Conservation (phyloP, 495 filamentous ascomycete genomes). For the Aspergillus steynii region DNA sequence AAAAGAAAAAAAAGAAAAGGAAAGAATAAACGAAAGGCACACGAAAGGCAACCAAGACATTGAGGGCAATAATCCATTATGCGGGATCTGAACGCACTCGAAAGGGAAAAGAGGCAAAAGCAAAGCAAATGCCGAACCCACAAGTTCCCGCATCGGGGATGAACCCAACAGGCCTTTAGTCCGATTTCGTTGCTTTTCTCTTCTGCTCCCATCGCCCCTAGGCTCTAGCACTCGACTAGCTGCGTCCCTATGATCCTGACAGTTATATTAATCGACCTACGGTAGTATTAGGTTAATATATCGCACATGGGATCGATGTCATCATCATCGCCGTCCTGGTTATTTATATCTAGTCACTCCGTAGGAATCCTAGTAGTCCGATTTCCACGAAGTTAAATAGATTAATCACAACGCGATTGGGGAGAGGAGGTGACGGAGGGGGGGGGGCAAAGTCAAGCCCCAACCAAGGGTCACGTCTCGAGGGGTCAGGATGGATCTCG, state of each 20-base stretch:
- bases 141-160: not conserved
- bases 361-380: not conserved
- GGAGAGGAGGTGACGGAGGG: not conserved
- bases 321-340: not conserved
- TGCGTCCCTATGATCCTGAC: too few relatives aligned
- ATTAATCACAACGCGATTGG: not conserved
- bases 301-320: not conserved
- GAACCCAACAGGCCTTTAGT: not conserved
- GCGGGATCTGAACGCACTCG: not conserved
- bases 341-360: not conserved
- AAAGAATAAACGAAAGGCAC: not conserved
- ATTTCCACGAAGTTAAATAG: not conserved
- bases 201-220: too few relatives aligned
- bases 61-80: slow-evolving; percentile 3
- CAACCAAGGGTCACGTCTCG: not conserved
- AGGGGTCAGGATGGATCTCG: not conserved
- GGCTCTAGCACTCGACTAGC: too few relatives aligned
- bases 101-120: not conserved
- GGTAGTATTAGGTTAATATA: not conserved
- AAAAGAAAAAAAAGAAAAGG: not conserved
- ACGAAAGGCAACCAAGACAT: not conserved
- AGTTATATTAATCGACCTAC: not conserved
- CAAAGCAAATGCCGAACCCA: not conserved
- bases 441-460: not conserved
- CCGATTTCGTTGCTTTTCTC: too few relatives aligned